Percentiles rank a stretch among this genome's conserved stretches.
Evolutionary conservation across 106 monocot genomes (phyloP).

Genomic region (Dioscorea alata): DNA sequence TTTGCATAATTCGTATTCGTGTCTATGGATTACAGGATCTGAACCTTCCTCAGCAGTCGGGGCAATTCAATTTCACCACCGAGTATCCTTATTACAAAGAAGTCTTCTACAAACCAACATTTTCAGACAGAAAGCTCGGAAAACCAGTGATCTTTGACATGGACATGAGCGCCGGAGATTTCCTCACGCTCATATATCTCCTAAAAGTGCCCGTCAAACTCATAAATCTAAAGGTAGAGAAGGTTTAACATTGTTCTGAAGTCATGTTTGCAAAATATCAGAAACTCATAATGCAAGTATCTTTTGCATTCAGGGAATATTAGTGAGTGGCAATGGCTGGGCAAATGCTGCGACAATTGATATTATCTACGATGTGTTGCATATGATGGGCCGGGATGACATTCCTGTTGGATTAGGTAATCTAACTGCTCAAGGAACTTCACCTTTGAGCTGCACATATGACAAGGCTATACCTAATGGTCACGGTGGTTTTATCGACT

Average conservation of each 20-base stretch:
- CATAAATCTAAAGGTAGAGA: slow-evolving; percentile 67
- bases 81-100: slow-evolving; percentile 70
- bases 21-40: slow-evolving; percentile 35
- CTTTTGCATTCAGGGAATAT: slow-evolving; percentile 39
- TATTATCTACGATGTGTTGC: slow-evolving; percentile 75
- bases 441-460: slow-evolving; percentile 52
- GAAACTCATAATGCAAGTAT: neutral
- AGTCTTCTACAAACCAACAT: slow-evolving; percentile 46
- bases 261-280: neutral
- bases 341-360: slow-evolving; percentile 86
- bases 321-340: slow-evolving; percentile 88
- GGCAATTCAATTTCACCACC: slow-evolving; percentile 55
- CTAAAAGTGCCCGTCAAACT: slow-evolving; percentile 63
- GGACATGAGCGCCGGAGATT: slow-evolving; percentile 97
- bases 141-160: slow-evolving; percentile 78
- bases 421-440: slow-evolving; percentile 41
- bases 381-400: slow-evolving; percentile 98
- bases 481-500: slow-evolving; percentile 75
- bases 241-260: neutral
- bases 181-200: slow-evolving; percentile 77
- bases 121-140: slow-evolving; percentile 33
- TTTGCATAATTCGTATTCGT: neutral
- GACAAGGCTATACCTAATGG: slow-evolving; percentile 69
- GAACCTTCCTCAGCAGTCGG: slow-evolving; percentile 56
- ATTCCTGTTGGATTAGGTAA: slow-evolving; percentile 81